These are phyloP conservation scores for Ustilago sp. DNA, from an alignment of 1,284 basidiomycete genomes.

Conservation along the genomic window DNA sequence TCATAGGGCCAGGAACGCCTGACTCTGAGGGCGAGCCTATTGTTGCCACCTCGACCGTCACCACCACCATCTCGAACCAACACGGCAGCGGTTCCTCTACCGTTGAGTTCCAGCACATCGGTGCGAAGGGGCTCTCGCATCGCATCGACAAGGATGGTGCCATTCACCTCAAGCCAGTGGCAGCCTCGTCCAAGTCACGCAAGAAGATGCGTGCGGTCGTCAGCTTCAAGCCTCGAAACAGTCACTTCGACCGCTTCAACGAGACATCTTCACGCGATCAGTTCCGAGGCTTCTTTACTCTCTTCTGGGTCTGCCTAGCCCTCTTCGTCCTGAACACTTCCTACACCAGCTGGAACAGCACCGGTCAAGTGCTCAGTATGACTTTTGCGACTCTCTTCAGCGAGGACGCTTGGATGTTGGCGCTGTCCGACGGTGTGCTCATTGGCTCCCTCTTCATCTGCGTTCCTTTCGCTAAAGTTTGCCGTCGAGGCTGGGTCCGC, in stretches of 20 bases:
- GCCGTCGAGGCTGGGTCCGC: slow-evolving; percentile 72
- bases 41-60: slow-evolving; percentile 49
- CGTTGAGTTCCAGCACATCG: slow-evolving; percentile 46
- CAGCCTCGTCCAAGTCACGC: slow-evolving; percentile 30
- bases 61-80: slow-evolving; percentile 46
- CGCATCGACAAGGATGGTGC: slow-evolving; percentile 53
- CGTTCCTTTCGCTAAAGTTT: slow-evolving; percentile 78
- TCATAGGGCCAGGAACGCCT: slow-evolving; percentile 24
- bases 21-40: slow-evolving; percentile 43
- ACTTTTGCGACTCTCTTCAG: slow-evolving; percentile 90
- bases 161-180: slow-evolving; percentile 53
- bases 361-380: slow-evolving; percentile 81
- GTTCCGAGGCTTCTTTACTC: slow-evolving; percentile 68
- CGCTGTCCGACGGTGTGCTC: slow-evolving; percentile 84
- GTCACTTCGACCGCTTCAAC: slow-evolving; percentile 64
- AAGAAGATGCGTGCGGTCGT: slow-evolving; percentile 62
- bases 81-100: slow-evolving; percentile 44
- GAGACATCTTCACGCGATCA: slow-evolving; percentile 36
- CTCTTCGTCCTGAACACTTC: slow-evolving; percentile 64
- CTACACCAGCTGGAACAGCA: slow-evolving; percentile 67
- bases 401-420: slow-evolving; percentile 83
- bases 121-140: slow-evolving; percentile 51
- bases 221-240: slow-evolving; percentile 53
- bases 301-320: slow-evolving; percentile 68
- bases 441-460: slow-evolving; percentile 80